A percentile compares a stretch with the other conserved stretches of the same genome.
Evolutionary conservation across 2,329 filamentous ascomycete species (phyloP).

Genomic region (Fusarium praegraminearum): DNA sequence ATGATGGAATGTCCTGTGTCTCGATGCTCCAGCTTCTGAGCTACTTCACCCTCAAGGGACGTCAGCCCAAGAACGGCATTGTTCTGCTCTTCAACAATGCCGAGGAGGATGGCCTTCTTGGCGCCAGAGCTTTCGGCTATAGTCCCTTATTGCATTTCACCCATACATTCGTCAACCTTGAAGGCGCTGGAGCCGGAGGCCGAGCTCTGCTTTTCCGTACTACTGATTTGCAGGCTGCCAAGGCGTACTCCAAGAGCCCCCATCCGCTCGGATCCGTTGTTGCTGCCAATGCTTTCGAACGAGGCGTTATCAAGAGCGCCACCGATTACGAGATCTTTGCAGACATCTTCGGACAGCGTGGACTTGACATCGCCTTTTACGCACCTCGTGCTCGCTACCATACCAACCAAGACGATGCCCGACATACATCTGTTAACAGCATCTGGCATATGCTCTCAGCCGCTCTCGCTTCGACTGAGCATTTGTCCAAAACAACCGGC

Average conservation of each 20-base stretch:
- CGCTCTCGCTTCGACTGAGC: constrained; percentile 78
- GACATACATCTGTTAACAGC: constrained; percentile 76
- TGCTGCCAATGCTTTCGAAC: constrained; percentile 84
- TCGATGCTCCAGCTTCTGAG: constrained; percentile 86
- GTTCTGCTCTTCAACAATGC: constrained; percentile 93
- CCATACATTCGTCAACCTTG: constrained; percentile 92
- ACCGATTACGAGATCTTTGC: constrained; percentile 92
- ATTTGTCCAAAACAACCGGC: constrained; percentile 76
- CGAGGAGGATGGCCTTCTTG: constrained; percentile 92
- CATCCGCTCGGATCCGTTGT: constrained; percentile 88
- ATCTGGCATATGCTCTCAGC: constrained; percentile 97
- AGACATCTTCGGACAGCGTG: constrained; percentile 81
- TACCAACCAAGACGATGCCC: constrained; percentile 86
- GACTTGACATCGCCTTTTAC: constrained; percentile 93
- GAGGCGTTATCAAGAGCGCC: constrained; percentile 81
- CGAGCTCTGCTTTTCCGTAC: constrained; percentile 88
- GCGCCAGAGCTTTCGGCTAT: constrained; percentile 85
- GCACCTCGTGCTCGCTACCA: constrained; percentile 89
- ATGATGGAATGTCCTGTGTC: constrained; percentile 92
- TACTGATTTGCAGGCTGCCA: constrained; percentile 87
- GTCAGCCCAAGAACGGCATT: constrained; percentile 82
- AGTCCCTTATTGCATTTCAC: constrained; percentile 84
- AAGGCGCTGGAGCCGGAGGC: constrained; percentile 93
- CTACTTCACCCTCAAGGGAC: constrained; percentile 80
- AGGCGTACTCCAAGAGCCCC: constrained; percentile 76